These are phyloP conservation scores for Wickerhamomyces sp. DNA, from an alignment of 1,139 yeast genomes.

Conservation along the genomic window DNA sequence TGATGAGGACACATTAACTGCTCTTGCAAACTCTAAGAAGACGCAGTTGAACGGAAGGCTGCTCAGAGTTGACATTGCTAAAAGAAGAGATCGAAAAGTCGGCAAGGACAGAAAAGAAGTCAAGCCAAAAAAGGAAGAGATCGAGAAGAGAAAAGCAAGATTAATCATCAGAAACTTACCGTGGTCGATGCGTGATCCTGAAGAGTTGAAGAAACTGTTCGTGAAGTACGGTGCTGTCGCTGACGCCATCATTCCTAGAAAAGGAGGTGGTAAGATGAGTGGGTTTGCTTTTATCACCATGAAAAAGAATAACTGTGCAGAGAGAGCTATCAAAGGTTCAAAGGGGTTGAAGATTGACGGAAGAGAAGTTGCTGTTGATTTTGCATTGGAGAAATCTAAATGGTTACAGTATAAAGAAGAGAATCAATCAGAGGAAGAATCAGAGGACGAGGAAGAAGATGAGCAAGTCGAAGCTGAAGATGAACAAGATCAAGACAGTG, in stretches of 20 bases:
- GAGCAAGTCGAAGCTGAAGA: conserved; percentile 29
- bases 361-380: conserved; percentile 90
- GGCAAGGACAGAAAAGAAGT: conserved; percentile 21
- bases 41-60: conserved; percentile 60
- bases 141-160: conserved; percentile 69
- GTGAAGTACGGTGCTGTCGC: conserved; percentile 78
- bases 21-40: conserved; percentile 64
- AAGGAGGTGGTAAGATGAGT: conserved; percentile 81
- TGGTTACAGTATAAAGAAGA: conserved; percentile 57
- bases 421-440: conserved; percentile 33
- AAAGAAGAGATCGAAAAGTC: conserved; percentile 76
- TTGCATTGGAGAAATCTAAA: conserved; percentile 81
- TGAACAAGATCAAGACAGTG: conserved; percentile 27
- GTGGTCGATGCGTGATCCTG: conserved; percentile 87
- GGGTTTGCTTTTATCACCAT: conserved; percentile 95
- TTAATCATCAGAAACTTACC: conserved; percentile 89
- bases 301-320: conserved; percentile 77
- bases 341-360: conserved; percentile 79
- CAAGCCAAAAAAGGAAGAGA: conserved; percentile 22
- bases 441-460: conserved; percentile 32
- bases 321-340: conserved; percentile 70
- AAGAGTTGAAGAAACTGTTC: conserved; percentile 64
- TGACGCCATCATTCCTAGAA: conserved; percentile 87
- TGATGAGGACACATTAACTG: conserved; percentile 80
- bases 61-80: conserved; percentile 81